phyloP scores from a whole-genome alignment of 2,329 filamentous ascomycete species.

The Eutypella sp. region DNA sequence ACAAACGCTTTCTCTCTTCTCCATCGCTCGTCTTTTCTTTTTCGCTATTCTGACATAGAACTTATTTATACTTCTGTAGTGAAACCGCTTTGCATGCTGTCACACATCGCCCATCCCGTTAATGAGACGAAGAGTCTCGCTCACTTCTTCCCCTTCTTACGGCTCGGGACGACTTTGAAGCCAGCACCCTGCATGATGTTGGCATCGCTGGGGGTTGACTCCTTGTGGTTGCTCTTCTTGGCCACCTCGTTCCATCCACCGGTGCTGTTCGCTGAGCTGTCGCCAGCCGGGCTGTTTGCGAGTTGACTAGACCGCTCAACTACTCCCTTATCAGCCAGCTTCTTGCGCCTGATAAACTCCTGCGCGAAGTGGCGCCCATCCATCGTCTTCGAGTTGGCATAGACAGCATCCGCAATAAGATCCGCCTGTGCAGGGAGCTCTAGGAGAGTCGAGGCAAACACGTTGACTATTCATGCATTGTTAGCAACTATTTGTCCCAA shows the following conservation, averaged over 20 bases:
- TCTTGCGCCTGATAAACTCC: slow-evolving; percentile 90
- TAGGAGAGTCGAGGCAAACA: slow-evolving; percentile 72
- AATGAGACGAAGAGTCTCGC: not conserved
- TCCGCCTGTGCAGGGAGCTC: slow-evolving; percentile 71
- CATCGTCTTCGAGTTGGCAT: slow-evolving; percentile 80
- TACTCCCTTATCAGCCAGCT: slow-evolving; percentile 86
- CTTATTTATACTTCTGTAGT: no score
- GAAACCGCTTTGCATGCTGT: not conserved
- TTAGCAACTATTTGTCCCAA: not conserved
- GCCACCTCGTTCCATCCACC: slow-evolving; percentile 93
- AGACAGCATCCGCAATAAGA: slow-evolving; percentile 86
- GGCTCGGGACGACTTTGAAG: slow-evolving; percentile 86
- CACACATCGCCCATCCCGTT: slow-evolving; percentile 1
- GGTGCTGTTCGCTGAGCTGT: slow-evolving; percentile 38
- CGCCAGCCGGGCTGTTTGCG: slow-evolving; percentile 41
- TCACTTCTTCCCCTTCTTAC: slow-evolving; percentile 85
- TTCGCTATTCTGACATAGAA: no score
- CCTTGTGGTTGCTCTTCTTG: slow-evolving; percentile 70
- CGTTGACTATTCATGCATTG: slow-evolving; percentile 56
- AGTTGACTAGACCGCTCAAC: slow-evolving; percentile 61
- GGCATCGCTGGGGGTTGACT: slow-evolving; percentile 36
- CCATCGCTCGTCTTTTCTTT: no score
- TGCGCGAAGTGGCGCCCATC: slow-evolving; percentile 91
- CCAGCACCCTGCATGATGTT: slow-evolving; percentile 48
- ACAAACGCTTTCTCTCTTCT: no score